phyloP scores from a whole-genome alignment of 495 filamentous ascomycete species.

The Trichocladium uniseriatum region DNA sequence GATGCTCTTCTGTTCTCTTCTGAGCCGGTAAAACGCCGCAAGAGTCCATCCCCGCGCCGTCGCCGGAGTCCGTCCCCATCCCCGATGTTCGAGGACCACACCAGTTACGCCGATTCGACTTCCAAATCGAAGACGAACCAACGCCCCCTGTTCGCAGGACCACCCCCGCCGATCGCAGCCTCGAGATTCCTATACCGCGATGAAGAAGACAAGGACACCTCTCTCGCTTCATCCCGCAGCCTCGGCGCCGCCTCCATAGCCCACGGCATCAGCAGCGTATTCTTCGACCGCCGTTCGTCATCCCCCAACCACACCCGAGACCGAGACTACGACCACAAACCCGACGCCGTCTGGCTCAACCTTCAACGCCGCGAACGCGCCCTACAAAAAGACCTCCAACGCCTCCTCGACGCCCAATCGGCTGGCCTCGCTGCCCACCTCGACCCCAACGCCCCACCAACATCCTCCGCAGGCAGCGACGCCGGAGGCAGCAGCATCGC shows the following conservation, averaged over 20 bases:
- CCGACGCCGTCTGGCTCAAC: slow-evolving; percentile 29
- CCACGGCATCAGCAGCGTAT: slow-evolving; percentile 24
- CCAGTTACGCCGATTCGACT: slow-evolving; percentile 14
- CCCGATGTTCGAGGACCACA: slow-evolving; percentile 9
- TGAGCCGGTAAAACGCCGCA: neutral
- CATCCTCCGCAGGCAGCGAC: slow-evolving; percentile 17
- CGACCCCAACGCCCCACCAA: slow-evolving; percentile 11
- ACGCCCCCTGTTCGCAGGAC: slow-evolving; percentile 25
- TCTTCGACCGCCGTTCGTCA: slow-evolving; percentile 21
- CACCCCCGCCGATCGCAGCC: slow-evolving; percentile 26
- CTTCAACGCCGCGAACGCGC: slow-evolving; percentile 42
- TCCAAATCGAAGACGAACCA: slow-evolving; percentile 16
- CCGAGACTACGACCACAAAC: slow-evolving; percentile 16
- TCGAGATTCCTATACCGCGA: slow-evolving; percentile 25
- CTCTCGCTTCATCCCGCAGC: neutral
- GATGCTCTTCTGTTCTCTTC: slow-evolving; percentile 24
- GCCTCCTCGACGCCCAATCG: slow-evolving; percentile 75
- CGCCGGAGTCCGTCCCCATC: slow-evolving; percentile 10
- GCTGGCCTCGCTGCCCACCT: slow-evolving; percentile 48
- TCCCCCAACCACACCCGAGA: slow-evolving; percentile 7
- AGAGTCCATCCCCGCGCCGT: neutral
- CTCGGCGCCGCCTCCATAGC: slow-evolving; percentile 12
- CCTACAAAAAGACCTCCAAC: slow-evolving; percentile 69
- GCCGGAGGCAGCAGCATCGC: slow-evolving; percentile 33
- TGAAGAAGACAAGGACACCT: slow-evolving; percentile 18